phyloP scores from a whole-genome alignment of 495 filamentous ascomycete genomes.

The Neurospora sp. region DNA sequence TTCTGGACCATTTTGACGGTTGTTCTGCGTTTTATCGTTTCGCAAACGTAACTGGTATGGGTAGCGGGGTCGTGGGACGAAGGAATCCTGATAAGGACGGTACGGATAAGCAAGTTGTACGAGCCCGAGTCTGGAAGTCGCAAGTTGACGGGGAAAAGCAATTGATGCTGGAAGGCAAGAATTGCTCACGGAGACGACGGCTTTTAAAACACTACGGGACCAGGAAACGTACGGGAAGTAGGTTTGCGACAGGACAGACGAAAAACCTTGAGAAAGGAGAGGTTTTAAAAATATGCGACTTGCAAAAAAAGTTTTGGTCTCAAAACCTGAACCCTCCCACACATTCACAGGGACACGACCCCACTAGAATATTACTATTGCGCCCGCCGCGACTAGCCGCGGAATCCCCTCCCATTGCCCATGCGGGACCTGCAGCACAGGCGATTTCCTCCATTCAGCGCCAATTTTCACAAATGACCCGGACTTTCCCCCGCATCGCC shows the following conservation, averaged over 20 bases:
- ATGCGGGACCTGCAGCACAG: background rate
- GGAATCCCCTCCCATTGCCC: background rate
- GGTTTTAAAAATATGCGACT: background rate
- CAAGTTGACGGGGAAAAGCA: background rate
- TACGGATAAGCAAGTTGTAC: background rate
- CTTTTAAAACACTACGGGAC: background rate
- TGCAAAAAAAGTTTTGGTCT: background rate
- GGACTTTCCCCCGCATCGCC: background rate
- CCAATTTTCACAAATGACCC: background rate
- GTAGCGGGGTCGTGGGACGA: background rate
- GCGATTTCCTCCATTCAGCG: background rate
- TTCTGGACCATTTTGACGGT: conserved; percentile 64
- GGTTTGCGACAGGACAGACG: background rate
- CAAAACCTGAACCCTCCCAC: background rate
- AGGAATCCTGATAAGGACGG: background rate
- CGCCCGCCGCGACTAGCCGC: background rate
- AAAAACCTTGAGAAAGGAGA: background rate
- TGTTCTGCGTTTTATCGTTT: conserved; percentile 8
- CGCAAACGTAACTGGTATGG: background rate
- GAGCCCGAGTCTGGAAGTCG: background rate
- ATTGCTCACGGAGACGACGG: background rate
- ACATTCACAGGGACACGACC: background rate
- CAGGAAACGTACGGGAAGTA: background rate
- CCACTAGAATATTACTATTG: background rate
- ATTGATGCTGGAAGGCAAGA: background rate